These are phyloP conservation scores for Hemileccinum impolitum DNA, from an alignment of 768 basidiomycete species.

Conservation along the genomic window DNA sequence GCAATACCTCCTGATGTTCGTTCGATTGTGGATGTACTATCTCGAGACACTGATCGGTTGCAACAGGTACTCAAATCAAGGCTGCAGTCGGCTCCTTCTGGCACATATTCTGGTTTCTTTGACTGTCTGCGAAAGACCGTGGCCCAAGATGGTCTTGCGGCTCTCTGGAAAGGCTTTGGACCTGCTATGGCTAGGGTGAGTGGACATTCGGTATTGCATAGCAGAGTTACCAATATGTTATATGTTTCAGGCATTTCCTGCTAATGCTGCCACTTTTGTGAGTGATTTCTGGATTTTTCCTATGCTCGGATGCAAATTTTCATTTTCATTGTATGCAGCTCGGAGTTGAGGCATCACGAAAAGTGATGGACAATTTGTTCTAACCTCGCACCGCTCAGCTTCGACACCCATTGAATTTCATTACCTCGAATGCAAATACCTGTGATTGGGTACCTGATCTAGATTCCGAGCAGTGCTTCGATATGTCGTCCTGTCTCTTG, in stretches of 20 bases:
- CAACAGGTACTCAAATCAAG: slow-evolving; percentile 90
- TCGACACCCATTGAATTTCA: background rate
- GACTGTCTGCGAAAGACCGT: slow-evolving; percentile 94
- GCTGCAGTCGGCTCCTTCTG: slow-evolving; percentile 93
- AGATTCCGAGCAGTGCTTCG: slow-evolving; percentile 5
- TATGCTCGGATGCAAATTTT: background rate
- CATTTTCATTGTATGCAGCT: slow-evolving; percentile 45
- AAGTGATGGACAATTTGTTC: slow-evolving; percentile 70
- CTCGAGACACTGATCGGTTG: slow-evolving; percentile 5
- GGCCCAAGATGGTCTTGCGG: slow-evolving; percentile 78
- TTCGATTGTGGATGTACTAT: slow-evolving; percentile 7
- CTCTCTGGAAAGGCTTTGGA: slow-evolving; percentile 96
- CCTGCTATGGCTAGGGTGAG: slow-evolving; percentile 92
- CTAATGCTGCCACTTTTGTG: slow-evolving; percentile 93
- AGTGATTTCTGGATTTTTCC: slow-evolving; percentile 31
- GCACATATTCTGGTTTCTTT: slow-evolving; percentile 92
- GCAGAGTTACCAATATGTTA: background rate
- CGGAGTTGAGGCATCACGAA: slow-evolving; percentile 89
- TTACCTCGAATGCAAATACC: slow-evolving; percentile 5
- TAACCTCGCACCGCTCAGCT: slow-evolving; percentile 19
- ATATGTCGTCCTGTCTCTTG: slow-evolving; percentile 4
- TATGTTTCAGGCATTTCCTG: slow-evolving; percentile 80
- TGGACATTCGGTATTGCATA: background rate
- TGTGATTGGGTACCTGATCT: slow-evolving; percentile 2
- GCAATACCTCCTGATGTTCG: slow-evolving; percentile 96